These are phyloP conservation scores for Colletotrichum orbiculare DNA, from an alignment of 2,329 filamentous ascomycete genomes.

Conservation along the genomic window DNA sequence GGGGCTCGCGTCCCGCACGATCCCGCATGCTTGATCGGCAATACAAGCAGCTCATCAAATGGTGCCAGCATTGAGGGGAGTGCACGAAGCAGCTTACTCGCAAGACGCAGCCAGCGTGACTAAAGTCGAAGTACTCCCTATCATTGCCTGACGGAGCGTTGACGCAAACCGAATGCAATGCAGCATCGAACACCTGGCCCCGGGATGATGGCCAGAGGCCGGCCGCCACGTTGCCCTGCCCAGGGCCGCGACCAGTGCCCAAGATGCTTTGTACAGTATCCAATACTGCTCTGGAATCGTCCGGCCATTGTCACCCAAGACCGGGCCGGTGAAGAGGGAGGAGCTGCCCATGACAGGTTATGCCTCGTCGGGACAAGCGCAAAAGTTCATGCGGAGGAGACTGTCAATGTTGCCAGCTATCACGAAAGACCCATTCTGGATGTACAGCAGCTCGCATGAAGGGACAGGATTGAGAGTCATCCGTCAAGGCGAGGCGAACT, in stretches of 20 bases:
- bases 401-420: constrained; percentile 39
- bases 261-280: constrained; percentile 1
- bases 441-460: constrained; percentile 15
- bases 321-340: constrained; percentile 14
- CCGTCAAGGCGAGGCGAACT: constrained; percentile 12
- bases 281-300: constrained; percentile 13
- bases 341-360: neutral
- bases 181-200: constrained; percentile 29
- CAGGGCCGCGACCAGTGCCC: constrained; percentile 26
- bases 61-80: constrained; percentile 14
- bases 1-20: constrained; percentile 7
- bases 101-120: neutral
- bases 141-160: constrained; percentile 8
- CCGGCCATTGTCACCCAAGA: constrained; percentile 15
- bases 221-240: constrained; percentile 38
- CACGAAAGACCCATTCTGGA: constrained; percentile 11
- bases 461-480: neutral
- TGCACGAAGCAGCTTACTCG: constrained; percentile 1
- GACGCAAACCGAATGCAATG: constrained; percentile 34
- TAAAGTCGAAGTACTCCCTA: constrained; percentile 6
- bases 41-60: constrained; percentile 3
- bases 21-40: constrained; percentile 24
- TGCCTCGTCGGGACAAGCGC: constrained; percentile 17
- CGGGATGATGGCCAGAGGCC: constrained; percentile 36
- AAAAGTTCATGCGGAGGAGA: constrained; percentile 38